Evolutionary conservation across 106 monocot species (phyloP).

Genomic region (Triglochin maritima): DNA sequence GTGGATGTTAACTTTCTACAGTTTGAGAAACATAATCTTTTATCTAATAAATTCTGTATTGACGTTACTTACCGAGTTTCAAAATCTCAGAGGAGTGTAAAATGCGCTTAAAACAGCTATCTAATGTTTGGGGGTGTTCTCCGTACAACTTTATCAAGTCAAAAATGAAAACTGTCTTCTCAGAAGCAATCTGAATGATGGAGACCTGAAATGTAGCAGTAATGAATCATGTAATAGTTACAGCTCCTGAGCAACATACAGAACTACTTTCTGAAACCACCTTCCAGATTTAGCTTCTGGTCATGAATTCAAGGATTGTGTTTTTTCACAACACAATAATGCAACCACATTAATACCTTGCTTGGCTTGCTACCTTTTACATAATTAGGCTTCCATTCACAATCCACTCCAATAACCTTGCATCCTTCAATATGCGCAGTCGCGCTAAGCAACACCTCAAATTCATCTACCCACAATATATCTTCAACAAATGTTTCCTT

Average conservation of each 20-base stretch:
- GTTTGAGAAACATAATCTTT: neutral
- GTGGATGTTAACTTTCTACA: neutral
- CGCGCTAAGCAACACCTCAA: constrained; percentile 39
- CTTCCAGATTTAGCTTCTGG: too few species aligned
- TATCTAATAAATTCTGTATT: too few species aligned
- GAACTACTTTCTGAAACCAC: too few species aligned
- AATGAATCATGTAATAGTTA: neutral
- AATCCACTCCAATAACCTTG: constrained; percentile 92
- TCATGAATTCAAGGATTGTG: too few species aligned
- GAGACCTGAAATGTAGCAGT: constrained; percentile 45
- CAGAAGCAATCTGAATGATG: constrained; percentile 95
- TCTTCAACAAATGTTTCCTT: constrained; percentile 50
- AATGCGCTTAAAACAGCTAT: constrained; percentile 68
- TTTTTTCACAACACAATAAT: too few species aligned
- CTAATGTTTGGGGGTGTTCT: constrained; percentile 42
- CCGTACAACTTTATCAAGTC: constrained; percentile 87
- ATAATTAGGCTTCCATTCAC: constrained; percentile 97
- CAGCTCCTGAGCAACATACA: too few species aligned
- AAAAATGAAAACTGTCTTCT: constrained; percentile 74
- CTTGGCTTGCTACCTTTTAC: constrained; percentile 72
- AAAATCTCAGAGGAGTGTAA: constrained; percentile 68
- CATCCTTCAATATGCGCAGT: constrained; percentile 63
- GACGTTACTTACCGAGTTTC: constrained; percentile 59
- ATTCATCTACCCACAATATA: constrained; percentile 78
- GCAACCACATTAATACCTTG: constrained; percentile 34